Evolutionary conservation across 306 rosid species (phyloP), one percentile per base, ranked within the genome.

Genomic region (Prunus mume): DNA sequence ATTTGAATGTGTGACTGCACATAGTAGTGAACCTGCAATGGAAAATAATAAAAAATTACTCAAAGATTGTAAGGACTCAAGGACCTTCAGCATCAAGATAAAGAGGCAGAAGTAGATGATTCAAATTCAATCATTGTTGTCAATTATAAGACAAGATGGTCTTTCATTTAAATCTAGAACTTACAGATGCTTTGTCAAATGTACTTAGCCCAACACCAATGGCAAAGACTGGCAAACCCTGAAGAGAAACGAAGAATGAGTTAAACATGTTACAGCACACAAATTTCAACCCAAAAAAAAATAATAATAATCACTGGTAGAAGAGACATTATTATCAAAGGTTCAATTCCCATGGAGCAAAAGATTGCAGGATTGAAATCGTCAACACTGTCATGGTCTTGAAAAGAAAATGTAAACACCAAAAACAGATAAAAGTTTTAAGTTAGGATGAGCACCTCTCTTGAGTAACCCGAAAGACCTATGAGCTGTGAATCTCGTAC

Each of bases 1-100:
- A 95, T 85, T 84, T 95, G 98, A 88, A 95, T 95, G 83, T 95
- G 98, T 73, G 98, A 95, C 87, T 95, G 98, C 86, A 95, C 97
- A 87, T 95, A 95, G 86, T 88, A 89, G 80, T 92, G 90, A 71
- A 92, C 97, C 98, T 95, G 88, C 38, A 84, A 79, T 41, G 43
- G 49, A 78, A 56, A 69, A 45, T 27, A 13, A 24, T 5, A 38
- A 49, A 24, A 27, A 70, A 73, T 72, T 65, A 63, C 65, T 25
- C n/a, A 72, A 32, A 49, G 45, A 47, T 58, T 54, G 19, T 27
- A 10, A 24, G 41, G 65, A 72, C 47, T 12, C 28, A 27, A 47
- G 69, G 81, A 61, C 17, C 24, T 47, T 28, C 19, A 46, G 70
- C 3, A 69, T 62, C 70, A 56, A 54, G 76, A 55, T 43, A 68